These are phyloP conservation scores for Botryosphaeria agaves DNA, from an alignment of 2,329 filamentous ascomycete species.

Conservation along the genomic window DNA sequence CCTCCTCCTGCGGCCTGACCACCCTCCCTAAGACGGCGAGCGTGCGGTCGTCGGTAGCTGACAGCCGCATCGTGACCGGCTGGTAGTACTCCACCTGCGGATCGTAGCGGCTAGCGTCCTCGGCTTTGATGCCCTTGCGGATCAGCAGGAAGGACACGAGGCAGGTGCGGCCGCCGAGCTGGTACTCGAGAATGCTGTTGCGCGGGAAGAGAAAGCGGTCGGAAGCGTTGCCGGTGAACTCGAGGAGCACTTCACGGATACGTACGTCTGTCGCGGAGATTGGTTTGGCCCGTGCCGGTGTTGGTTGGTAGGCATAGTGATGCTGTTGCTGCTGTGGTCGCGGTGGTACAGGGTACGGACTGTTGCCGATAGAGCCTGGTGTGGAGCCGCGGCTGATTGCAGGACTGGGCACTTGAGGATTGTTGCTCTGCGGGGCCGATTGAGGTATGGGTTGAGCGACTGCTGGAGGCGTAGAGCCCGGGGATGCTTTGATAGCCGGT, in stretches of 20 bases:
- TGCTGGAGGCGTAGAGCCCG: not conserved
- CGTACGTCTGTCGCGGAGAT: constrained; percentile 44
- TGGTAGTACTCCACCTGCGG: constrained; percentile 53
- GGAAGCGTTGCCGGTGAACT: constrained; percentile 40
- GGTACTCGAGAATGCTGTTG: constrained; percentile 57
- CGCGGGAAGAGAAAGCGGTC: constrained; percentile 68
- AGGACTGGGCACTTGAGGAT: not conserved
- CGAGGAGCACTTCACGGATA: constrained; percentile 51
- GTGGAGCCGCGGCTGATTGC: not conserved
- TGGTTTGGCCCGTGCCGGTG: constrained; percentile 31
- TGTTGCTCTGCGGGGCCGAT: not conserved
- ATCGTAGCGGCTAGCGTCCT: constrained; percentile 13
- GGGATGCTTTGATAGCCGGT: not conserved
- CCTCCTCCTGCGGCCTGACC: constrained; percentile 35
- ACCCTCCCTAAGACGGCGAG: constrained; percentile 38
- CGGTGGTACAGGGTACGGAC: constrained; percentile 12
- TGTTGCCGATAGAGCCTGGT: not conserved
- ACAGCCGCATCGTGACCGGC: constrained; percentile 48
- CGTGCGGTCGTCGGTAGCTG: constrained; percentile 31
- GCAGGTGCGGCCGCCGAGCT: constrained; percentile 41
- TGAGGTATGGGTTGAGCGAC: too few species aligned
- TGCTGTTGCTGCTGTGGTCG: constrained; percentile 12
- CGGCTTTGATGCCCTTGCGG: constrained; percentile 43
- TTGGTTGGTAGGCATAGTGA: constrained; percentile 8
- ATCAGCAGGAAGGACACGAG: constrained; percentile 65